Percentiles rank a stretch among this genome's conserved stretches.
phyloP scores from a whole-genome alignment of 1,284 basidiomycete genomes.

The Golubevia sp. region DNA sequence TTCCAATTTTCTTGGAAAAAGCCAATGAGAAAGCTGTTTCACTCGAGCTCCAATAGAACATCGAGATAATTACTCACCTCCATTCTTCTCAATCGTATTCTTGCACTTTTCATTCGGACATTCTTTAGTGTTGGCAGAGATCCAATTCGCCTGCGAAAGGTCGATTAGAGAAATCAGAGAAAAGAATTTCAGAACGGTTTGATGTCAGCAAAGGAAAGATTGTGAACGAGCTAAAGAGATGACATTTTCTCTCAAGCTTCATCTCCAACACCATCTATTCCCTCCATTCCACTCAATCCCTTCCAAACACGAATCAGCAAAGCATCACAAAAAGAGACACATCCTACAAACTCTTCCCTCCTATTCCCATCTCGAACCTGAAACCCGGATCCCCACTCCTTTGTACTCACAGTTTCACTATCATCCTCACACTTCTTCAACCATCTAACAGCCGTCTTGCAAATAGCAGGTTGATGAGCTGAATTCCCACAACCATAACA shows the following conservation, averaged over 20 bases:
- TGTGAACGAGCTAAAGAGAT: too few species aligned
- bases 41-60: too few species aligned
- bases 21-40: too few species aligned
- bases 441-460: constrained; percentile 88
- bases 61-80: constrained; percentile 79
- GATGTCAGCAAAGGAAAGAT: background rate
- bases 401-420: constrained; percentile 73
- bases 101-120: constrained; percentile 79
- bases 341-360: background rate
- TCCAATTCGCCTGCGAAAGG: constrained; percentile 79
- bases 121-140: constrained; percentile 98
- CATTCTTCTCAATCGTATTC: constrained; percentile 98
- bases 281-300: too few species aligned
- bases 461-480: constrained; percentile 90
- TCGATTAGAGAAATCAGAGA: background rate
- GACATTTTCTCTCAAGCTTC: too few species aligned
- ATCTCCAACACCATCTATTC: too few species aligned
- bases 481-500: constrained; percentile 58
- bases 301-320: too few species aligned
- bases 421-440: constrained; percentile 96
- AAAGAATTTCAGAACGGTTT: background rate
- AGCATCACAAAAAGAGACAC: background rate
- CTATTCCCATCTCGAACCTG: too few species aligned
- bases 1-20: too few species aligned
- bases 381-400: too few species aligned